Percentiles rank a stretch among this genome's conserved stretches.
These are phyloP conservation scores for Picocystis salinarum DNA, from an alignment of 139 green algal species.

Conservation along the genomic window DNA sequence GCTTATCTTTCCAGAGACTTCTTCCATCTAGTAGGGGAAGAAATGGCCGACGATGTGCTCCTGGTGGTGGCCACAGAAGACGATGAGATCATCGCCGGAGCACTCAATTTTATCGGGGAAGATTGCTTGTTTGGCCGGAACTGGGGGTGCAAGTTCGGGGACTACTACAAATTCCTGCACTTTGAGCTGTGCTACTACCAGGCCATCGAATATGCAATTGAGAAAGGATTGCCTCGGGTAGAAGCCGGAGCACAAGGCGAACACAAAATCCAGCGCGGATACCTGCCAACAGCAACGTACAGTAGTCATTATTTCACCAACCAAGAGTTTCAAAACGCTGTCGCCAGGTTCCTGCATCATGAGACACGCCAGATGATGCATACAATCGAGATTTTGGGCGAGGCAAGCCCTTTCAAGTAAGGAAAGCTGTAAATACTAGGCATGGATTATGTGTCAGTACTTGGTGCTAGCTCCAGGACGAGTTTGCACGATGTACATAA, in stretches of 20 bases:
- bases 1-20: constrained; percentile 75
- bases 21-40: constrained; percentile 50
- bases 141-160: constrained; percentile 51
- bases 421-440: no score
- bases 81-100: constrained; percentile 39
- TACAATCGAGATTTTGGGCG: no score
- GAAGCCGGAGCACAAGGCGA: constrained; percentile 82
- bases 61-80: constrained; percentile 3
- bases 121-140: constrained; percentile 71
- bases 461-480: no score
- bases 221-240: constrained; percentile 38
- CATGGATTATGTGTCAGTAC: no score
- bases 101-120: constrained; percentile 70
- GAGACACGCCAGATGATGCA: no score
- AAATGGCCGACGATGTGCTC: constrained; percentile 25
- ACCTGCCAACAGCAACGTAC: constrained; percentile 64
- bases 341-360: no score
- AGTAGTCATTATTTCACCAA: constrained; percentile 54
- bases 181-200: constrained; percentile 92
- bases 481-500: no score
- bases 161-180: constrained; percentile 46
- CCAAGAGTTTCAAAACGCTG: constrained; percentile 11
- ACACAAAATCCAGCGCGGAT: constrained; percentile 82
- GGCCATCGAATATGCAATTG: constrained; percentile 38
- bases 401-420: no score